Percentiles rank a stretch among this genome's conserved stretches.
Evolutionary conservation across 257 asterid species (phyloP).

Genomic region (Avicennia marina): DNA sequence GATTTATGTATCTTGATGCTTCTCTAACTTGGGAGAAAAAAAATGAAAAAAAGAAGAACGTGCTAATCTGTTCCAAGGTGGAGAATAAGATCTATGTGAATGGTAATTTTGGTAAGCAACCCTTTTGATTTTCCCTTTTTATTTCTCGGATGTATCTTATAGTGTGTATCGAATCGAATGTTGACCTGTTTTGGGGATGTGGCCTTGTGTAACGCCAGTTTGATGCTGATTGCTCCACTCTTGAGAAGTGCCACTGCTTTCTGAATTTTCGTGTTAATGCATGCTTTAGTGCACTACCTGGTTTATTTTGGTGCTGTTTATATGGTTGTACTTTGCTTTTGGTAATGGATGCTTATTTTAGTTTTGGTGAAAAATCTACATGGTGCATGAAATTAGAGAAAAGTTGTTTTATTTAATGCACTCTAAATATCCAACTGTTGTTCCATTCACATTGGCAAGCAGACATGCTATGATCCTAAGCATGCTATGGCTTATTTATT

Average conservation of each 20-base stretch:
- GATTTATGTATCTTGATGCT: too few relatives aligned
- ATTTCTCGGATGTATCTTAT: not conserved
- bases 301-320: not conserved
- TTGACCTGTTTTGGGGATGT: not conserved
- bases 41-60: not conserved
- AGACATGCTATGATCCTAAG: conserved; percentile 2
- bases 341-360: too few relatives aligned
- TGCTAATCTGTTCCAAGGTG: not conserved
- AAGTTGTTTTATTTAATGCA: not conserved
- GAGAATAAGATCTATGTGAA: too few relatives aligned
- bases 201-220: not conserved
- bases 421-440: not conserved
- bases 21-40: too few relatives aligned
- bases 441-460: not conserved
- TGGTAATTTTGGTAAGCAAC: too few relatives aligned
- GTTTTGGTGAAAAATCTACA: not conserved
- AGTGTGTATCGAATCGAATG: conserved; percentile 1
- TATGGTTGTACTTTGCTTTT: not conserved
- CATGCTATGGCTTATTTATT: not conserved
- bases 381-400: not conserved
- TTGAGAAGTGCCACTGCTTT: not conserved
- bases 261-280: not conserved
- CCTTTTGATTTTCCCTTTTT: too few relatives aligned
- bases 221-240: not conserved
- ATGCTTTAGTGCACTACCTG: not conserved